phyloP scores from a whole-genome alignment of 2,329 filamentous ascomycete genomes.

The Ophiostoma perfectum region DNA sequence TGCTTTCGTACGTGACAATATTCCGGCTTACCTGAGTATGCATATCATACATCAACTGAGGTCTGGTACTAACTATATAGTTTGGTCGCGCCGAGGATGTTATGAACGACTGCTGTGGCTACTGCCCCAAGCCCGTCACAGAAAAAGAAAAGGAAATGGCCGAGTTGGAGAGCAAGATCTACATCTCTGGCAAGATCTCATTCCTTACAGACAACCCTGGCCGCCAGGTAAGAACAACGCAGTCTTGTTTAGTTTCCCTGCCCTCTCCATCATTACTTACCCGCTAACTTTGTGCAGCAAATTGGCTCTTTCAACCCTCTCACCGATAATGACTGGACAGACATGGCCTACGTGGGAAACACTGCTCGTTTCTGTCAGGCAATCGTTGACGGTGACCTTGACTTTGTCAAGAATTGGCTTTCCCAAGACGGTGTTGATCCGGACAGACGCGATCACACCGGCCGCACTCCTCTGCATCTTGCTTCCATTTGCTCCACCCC shows the following conservation, averaged over 20 bases:
- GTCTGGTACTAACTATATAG: conserved; percentile 14
- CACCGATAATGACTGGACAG: conserved; percentile 78
- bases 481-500: conserved; percentile 54
- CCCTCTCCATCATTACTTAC: neutral
- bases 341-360: conserved; percentile 84
- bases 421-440: conserved; percentile 62
- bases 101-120: conserved; percentile 75
- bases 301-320: conserved; percentile 71
- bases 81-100: conserved; percentile 72
- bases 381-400: conserved; percentile 68
- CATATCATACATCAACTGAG: no score
- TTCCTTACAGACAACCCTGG: conserved; percentile 81
- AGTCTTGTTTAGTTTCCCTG: neutral
- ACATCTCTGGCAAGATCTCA: conserved; percentile 65
- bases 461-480: conserved; percentile 72
- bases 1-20: conserved; percentile 50
- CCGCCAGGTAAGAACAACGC: conserved; percentile 41
- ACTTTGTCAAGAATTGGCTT: conserved; percentile 66
- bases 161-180: conserved; percentile 67
- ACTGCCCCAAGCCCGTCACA: conserved; percentile 64
- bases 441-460: conserved; percentile 71
- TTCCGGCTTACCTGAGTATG: neutral
- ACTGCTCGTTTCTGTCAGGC: conserved; percentile 72
- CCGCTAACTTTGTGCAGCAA: conserved; percentile 30
- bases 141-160: conserved; percentile 66